Base-by-base conservation (phyloP, 139 green algal species). In the Deuterostichococcus epilithicus region DNA sequence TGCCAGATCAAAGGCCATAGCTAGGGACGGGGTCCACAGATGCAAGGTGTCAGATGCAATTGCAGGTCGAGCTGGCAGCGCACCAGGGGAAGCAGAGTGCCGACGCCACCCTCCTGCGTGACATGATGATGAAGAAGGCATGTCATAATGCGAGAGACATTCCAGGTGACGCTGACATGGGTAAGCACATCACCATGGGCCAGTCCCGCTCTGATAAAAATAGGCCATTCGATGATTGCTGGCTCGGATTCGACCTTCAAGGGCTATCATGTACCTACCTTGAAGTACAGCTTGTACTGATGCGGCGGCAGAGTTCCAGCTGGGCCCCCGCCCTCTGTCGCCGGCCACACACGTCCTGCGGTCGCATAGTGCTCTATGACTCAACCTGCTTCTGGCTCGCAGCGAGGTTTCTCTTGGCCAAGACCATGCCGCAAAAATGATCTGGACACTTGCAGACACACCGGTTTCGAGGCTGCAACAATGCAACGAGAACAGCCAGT, bases 281-380 rank as follows among this genome's bases (percentile, higher is more conserved):
- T 87, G 82, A 98, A 97, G 52, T 90, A 88, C 10, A 98, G n/a
- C 33, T 85, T 91, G 78, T 92, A 96, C n/a, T 86, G 82, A 81
- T 97, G 89, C 0, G 92, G 91, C 2, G 91, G 87, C 26, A 90
- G 71, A 3, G 35, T 76, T 33, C 89, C 91, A 2, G 71, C 68
- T 5, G 90, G 91, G 4, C 90, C 90, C 4, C 89, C 90, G 23
- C 80, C 87, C 32, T 84, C 63, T 44, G 81, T 76, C 26, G 87
- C 88, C 6, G 90, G 82, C 85, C 84, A 92, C 30, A 88, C 86
- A 33, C 91, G 65, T 2, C 86, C 89, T 90, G 81, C 15, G 5
- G 52, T 20, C 20, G 30, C 38, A 34, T 59, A 73, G 4, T 26
- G 35, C 25, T 32, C 69, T 69, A 1, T 32, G 67, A 70, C 33